Evolutionary conservation across 805 yeast species (phyloP), one percentile per base, ranked within the genome.

Genomic region (Teunomyces gatunensis): DNA sequence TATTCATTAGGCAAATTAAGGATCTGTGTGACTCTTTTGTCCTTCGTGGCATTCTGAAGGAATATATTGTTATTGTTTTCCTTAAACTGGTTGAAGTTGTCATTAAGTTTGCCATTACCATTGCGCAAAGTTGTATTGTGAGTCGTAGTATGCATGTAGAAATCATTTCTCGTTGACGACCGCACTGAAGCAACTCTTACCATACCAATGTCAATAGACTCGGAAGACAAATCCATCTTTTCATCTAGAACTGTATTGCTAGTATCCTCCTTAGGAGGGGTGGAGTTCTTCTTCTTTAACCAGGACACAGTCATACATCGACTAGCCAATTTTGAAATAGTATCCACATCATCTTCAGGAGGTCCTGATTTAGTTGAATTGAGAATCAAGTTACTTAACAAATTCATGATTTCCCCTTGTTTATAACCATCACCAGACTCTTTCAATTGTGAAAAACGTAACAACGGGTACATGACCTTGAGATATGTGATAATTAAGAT

Each of bases 391-490:
- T 79, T 76, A 7, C 68, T 61, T 39, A 89, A 67, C 6, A 85
- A 65, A 5, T 76, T 74, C 5, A 65, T 53, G 5, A 91, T 57
- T 44, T 80, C 85, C 0, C 69, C 73, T 15, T 68, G 71, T 56
- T 87, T 85, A 63, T 89, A 88, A 6, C 72, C 71, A 2, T 81
- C 77, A 1, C 65, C 64, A 11, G 74, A 61, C 17, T 71, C 74
- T 21, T 47, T 53, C 46, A 89, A 67, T 55, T 85, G 87, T 0
- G 92, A 78, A 55, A 81, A 82, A 48, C 78, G 71, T 28, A 91
- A 64, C 57, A 91, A 65, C 1, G 95, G 96, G 52, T 81, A 75
- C 27, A 92, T 56, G 2, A 90, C 89, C 47, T 94, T 74, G 36
- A 91, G 66, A 57, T 85, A 89, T 2, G 74, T 67, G 23, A 71